Percentiles rank a stretch among this genome's conserved stretches.
phyloP scores from a whole-genome alignment of 2,329 filamentous ascomycete species.

The Aspergillus sp. region DNA sequence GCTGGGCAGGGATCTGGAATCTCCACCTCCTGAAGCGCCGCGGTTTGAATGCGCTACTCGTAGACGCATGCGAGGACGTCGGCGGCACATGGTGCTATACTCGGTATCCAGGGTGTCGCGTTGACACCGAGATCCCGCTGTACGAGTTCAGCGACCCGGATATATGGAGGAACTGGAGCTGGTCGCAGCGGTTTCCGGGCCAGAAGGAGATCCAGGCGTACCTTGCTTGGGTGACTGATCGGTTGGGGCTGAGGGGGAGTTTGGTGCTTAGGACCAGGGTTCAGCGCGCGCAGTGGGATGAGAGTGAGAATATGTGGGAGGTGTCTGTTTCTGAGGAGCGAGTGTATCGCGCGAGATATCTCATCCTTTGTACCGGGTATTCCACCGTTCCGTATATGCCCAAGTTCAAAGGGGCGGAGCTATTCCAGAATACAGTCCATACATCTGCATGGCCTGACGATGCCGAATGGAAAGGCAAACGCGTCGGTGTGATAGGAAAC shows the following conservation, averaged over 20 bases:
- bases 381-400: background rate
- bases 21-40: background rate
- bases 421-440: background rate
- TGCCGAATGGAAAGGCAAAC: background rate
- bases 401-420: background rate
- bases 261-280: background rate
- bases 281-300: background rate
- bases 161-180: background rate
- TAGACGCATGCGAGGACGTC: background rate
- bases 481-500: background rate
- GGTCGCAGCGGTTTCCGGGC: background rate
- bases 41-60: background rate
- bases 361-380: background rate
- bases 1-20: background rate
- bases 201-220: background rate
- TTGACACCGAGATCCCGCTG: background rate
- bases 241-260: background rate
- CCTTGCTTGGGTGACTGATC: background rate
- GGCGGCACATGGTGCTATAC: conserved; percentile 2
- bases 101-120: background rate
- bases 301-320: background rate
- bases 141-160: conserved; percentile 2
- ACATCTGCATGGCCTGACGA: background rate
- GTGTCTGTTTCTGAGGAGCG: background rate
- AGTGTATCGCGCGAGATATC: background rate